Base-by-base conservation (phyloP, 495 filamentous ascomycete genomes). In the Xylaria palmicola region DNA sequence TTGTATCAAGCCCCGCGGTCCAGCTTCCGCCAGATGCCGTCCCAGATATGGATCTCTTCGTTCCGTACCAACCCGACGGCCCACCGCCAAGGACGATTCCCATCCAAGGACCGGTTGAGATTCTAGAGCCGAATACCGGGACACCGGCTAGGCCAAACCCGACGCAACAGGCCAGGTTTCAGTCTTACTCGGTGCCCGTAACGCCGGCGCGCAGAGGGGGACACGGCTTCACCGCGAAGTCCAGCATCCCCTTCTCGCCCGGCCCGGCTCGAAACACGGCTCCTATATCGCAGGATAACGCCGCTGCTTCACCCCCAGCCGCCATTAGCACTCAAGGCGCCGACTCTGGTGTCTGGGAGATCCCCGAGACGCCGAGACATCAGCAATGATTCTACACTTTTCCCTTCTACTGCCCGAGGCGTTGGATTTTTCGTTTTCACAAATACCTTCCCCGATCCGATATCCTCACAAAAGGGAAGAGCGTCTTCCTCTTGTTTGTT, bases 41-140 rank as follows among this genome's bases (percentile, higher is more conserved):
- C 49, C 59, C 57, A 39, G 22, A 48, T 44, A 17, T 24, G 8
- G 60, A 63, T 5, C 49, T 63, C 6, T 77, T 77, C 39, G 56
- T 76, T 10, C 69, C 66, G 6, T 77, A 78, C 61, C 73, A 77
- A 56, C 75, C 75, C 4, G 67, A 73, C 15, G 76, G 75, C 10
- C 71, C 75, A 0, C 29, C 59, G 10, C 61, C 72, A 9, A 55
- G n/a, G 1, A 4, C 65, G 6, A 54, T 65, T 7, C 56, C 61
- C 20, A 56, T 70, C 45, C 56, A 63, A 1, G 58, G 64, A 24
- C 69, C 74, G 7, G 51, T 78, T 51, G 72, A 72, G 45, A 75
- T 76, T 64, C 60, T 76, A 6, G 73, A 73, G 26, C 75, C 75
- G 1, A 77, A 74, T 39, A 51, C 43, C 20, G 44, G 41, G 9